Evolutionary conservation across 305 asterid species (phyloP).

Genomic region (Nicotiana rustica): DNA sequence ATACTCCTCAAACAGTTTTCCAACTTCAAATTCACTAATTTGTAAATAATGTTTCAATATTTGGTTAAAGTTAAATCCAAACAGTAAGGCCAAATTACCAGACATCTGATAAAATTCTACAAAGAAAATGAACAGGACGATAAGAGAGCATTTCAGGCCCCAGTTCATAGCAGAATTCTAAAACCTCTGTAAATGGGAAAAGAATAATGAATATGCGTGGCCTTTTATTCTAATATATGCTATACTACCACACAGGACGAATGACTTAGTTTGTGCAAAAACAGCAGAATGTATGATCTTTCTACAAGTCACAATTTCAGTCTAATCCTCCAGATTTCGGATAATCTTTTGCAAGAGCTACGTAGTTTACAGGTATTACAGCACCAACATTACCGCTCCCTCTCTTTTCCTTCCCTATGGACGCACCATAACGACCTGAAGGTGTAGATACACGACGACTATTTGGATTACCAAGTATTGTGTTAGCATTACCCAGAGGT

Average conservation of each 20-base stretch:
- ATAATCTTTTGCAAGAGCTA: constrained; percentile 73
- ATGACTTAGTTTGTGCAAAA: constrained; percentile 15
- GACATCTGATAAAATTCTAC: background rate
- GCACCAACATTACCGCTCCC: constrained; percentile 56
- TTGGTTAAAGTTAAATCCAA: too few relatives aligned
- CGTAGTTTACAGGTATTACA: constrained; percentile 70
- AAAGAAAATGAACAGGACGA: background rate
- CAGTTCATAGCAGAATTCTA: background rate
- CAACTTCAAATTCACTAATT: too few relatives aligned
- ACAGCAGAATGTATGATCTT: constrained; percentile 23
- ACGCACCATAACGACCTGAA: constrained; percentile 51
- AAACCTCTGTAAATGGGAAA: constrained; percentile 1
- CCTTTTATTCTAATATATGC: constrained; percentile 15
- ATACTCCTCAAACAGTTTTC: too few relatives aligned
- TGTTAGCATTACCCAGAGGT: constrained; percentile 62
- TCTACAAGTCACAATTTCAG: background rate
- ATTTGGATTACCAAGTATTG: constrained; percentile 61
- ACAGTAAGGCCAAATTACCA: background rate
- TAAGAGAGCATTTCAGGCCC: constrained; percentile 4
- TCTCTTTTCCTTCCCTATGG: constrained; percentile 63
- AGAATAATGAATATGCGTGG: background rate
- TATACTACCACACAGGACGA: constrained; percentile 11
- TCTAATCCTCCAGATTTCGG: constrained; percentile 31
- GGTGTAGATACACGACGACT: constrained; percentile 59
- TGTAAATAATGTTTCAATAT: too few relatives aligned